These are phyloP conservation scores for Populus hybrid DNA, from an alignment of 441 rosid species.

Conservation along the genomic window DNA sequence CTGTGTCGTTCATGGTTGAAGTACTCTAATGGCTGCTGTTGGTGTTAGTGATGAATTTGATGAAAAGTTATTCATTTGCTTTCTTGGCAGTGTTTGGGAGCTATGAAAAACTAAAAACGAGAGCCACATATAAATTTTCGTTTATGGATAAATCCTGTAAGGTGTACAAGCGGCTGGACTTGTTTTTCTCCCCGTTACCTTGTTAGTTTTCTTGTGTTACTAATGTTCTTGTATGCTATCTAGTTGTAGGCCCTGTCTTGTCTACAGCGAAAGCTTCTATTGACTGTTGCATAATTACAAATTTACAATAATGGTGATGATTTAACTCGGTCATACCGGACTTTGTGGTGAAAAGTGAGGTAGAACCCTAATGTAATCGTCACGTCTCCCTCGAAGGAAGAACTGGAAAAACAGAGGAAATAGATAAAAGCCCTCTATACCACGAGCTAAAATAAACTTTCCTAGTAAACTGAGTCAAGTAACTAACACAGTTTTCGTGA, in stretches of 20 bases:
- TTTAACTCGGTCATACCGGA: background rate
- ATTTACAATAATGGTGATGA: too few species aligned
- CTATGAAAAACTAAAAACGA: constrained; percentile 4
- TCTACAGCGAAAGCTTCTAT: background rate
- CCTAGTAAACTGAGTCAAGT: background rate
- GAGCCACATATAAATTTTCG: constrained; percentile 25
- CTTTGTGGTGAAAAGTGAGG: background rate
- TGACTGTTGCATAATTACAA: too few species aligned
- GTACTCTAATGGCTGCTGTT: background rate
- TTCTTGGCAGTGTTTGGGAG: constrained; percentile 1
- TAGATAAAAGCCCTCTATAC: background rate
- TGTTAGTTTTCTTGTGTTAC: background rate
- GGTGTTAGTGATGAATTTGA: constrained; percentile 6
- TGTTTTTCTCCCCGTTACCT: background rate
- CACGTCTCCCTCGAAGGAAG: background rate
- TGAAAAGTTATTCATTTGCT: constrained; percentile 9
- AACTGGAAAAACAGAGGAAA: too few species aligned
- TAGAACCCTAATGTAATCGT: background rate
- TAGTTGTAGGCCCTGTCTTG: background rate
- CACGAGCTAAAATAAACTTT: background rate
- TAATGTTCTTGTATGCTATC: background rate
- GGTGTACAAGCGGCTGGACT: constrained; percentile 19
- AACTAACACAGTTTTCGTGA: too few species aligned
- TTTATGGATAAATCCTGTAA: constrained; percentile 22
- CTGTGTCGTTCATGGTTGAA: constrained; percentile 51